Conservation (phyloP, 2,329 filamentous ascomycete genomes). For the Aspergillus awamori region DNA sequence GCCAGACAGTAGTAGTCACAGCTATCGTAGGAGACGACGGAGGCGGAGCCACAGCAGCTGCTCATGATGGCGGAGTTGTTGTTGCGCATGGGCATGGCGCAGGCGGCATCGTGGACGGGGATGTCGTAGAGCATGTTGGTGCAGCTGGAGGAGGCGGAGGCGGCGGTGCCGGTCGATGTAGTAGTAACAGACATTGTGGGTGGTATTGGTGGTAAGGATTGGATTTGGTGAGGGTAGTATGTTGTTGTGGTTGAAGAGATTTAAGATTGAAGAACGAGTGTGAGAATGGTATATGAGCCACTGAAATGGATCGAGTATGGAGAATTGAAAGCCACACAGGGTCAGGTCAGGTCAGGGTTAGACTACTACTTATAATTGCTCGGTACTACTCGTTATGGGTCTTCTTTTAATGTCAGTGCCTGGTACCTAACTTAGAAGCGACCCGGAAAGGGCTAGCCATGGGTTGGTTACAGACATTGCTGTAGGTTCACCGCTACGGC, state of each 20-base stretch:
- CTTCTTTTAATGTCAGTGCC: background rate
- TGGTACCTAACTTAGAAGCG: background rate
- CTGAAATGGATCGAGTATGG: background rate
- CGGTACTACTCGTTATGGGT: background rate
- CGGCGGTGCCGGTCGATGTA: constrained; percentile 20
- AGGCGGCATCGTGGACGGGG: constrained; percentile 28
- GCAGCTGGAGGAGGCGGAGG: constrained; percentile 26
- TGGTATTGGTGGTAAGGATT: background rate
- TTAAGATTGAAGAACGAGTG: background rate
- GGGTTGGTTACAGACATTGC: no score
- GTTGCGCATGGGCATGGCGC: constrained; percentile 26
- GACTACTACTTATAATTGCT: no score
- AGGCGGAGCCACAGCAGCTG: constrained; percentile 24
- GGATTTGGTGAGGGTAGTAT: background rate
- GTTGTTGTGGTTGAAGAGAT: background rate
- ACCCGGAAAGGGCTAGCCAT: background rate
- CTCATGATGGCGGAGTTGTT: constrained; percentile 27
- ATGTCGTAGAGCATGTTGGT: constrained; percentile 26
- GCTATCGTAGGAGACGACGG: constrained; percentile 24
- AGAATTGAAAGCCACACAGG: background rate
- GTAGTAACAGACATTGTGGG: constrained; percentile 13
- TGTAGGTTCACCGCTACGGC: background rate
- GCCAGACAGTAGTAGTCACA: constrained; percentile 32
- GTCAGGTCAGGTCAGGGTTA: background rate
- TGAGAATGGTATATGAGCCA: background rate